Base-by-base conservation (phyloP, 192 early-diverging fungal species). In the Entomortierella beljakovae region DNA sequence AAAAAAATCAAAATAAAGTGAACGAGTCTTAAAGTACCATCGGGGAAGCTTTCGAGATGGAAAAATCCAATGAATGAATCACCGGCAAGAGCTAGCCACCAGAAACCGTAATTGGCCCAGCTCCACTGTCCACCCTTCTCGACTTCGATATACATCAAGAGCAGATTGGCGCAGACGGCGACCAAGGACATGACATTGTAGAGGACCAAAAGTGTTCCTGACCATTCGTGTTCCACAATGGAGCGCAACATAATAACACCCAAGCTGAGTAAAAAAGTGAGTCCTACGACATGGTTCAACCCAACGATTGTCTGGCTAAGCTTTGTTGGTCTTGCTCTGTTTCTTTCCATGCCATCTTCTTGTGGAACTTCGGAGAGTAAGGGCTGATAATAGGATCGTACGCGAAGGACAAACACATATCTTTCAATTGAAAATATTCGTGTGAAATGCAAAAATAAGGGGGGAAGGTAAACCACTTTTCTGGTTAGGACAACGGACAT, bases 61-160 rank as follows among this genome's bases (percentile, higher is more conserved):
- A 56, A 57, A 67, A 55, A 85, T 22, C 80, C 80, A 43, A 88
- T 62, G 13, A 84, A 61, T 0, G 79, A 70, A 46, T 90, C 89
- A 1, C 80, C 70, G 3, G 83, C 33, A 22, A 80, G 54, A 1
- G 85, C 81, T 6, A 84, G 37, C 34, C 64, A 66, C 86, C 87
- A 90, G 50, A 90, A 90, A 3, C 49, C 48, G 76, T 89, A 87
- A 28, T 87, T 82, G 33, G 81, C 67, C 82, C 84, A 87, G 49
- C 83, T 80, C 85, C 85, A 89, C 60, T 81, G 69, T 3, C 83
- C 70, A 8, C 71, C 75, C 37, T 64, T 79, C 5, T 68, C 64
- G 35, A 70, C 52, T 51, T 89, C 86, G 31, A 79, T 23, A 25
- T 51, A 18, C 49, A 87, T 81, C 25, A 71, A 38, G 2, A 51